Base-by-base conservation (phyloP, 345 rosid genomes). In the Hevea brasiliensis region DNA sequence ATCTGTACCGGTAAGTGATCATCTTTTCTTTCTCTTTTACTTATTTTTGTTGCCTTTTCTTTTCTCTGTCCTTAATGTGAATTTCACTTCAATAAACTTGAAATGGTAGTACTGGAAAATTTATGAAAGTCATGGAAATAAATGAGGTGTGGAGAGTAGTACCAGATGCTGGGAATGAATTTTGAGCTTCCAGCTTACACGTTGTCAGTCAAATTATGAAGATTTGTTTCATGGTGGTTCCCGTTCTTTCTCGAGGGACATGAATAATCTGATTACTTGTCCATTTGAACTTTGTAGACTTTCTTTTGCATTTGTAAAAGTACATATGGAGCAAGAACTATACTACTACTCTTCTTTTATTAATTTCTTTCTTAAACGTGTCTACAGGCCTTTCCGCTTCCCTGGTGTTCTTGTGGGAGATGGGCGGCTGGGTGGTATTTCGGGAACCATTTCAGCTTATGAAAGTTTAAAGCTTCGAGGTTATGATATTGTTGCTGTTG, bases 321-420 rank as follows among this genome's bases (percentile, higher is more conserved):
- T 42, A 55, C 12, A 7, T 7, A 32, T 18, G 20, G 59, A 18
- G 56, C 37, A 54, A 21, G 29, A 47, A 29, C 7, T 40, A 32
- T 32, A 37, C 12, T 45, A 6, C 26, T 13, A 51, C 20, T n/a
- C 35, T 61, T 61, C 21, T 27, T 44, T 47, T 27, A 35, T 51
- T 50, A 3, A 72, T 54, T 68, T 58, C 60, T 54, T 72, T 64
- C 47, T 68, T 14, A 54, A 56, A 47, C 44, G 29, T 78, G 66
- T 58, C 40, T 3, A 1, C 84, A 95, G 99, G 89, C 97, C 93
- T 67, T 88, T 92, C 67, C 90, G 96, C 62, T 80, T 95, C 47
- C 99, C 99, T n/a, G 88, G 92, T 66, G 77, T 92, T 85, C 93
- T 92, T 40, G 92, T 95, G 24, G 99, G 99, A 74, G 99, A 95